Evolutionary conservation across 768 basidiomycete species (phyloP), one percentile per base, ranked within the genome.

Genomic region (Suillus decipiens): DNA sequence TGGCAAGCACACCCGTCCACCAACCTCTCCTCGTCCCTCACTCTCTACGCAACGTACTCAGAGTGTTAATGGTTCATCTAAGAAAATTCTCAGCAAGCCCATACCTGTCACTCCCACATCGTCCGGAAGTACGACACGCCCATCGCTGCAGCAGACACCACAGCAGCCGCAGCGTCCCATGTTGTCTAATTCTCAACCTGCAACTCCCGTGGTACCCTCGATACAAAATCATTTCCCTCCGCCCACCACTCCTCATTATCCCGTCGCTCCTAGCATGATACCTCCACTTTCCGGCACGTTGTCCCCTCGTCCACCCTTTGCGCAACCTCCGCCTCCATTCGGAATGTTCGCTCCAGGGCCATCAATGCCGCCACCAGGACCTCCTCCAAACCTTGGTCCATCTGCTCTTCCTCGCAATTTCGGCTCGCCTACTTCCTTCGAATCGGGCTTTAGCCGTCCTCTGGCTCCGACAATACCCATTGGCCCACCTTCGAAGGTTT

Each of bases 11-110:
- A 66, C 78, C 56, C 83, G 87, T 60, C 71, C 80, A 59, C 85
- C 84, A 41, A 77, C 83, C 9, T 83, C 84, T 63, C 84, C 80
- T 67, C 85, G 80, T 42, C 73, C 81, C 11, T 80, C 83, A n/a
- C 78, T 79, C 31, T 81, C 84, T 24, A 74, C 80, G 51, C 81
- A 78, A 64, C 82, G 80, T 41, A 79, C 80, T 36, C 80, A 80
- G 10, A 80, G 79, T 42, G 79, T 76, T 43, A 84, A 81, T 65
- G 79, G 81, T 24, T 19, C 42, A 19, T 72, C 81, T 53, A 91
- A 90, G 83, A 91, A 89, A 80, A 84, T 82, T 61, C 77, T 81
- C 69, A 83, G 77, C 70, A 89, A 88, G 73, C 71, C 77, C 17
- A 60, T 72, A 17, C 59, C 73, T 22, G 61, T 72, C 15, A 48